Conservation (phyloP, 2,329 filamentous ascomycete genomes). For the Penicillium sp. region DNA sequence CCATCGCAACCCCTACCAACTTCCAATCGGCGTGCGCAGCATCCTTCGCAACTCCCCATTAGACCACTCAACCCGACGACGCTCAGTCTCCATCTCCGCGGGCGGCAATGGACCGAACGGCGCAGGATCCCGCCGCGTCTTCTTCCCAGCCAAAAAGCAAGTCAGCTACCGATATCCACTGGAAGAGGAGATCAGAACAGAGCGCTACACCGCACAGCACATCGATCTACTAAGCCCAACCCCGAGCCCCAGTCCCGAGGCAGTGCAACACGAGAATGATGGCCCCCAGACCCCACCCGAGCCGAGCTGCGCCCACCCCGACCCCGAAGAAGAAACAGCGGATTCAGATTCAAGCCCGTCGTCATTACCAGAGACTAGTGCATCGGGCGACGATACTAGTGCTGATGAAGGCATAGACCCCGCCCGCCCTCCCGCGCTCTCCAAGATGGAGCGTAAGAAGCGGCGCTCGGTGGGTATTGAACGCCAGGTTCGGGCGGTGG, state of each 20-base stretch:
- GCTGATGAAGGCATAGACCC: constrained; percentile 13
- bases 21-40: constrained; percentile 44
- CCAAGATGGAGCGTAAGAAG: constrained; percentile 36
- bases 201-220: constrained; percentile 54
- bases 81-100: constrained; percentile 40
- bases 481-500: constrained; percentile 40
- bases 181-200: constrained; percentile 58
- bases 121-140: constrained; percentile 35
- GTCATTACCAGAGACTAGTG: constrained; percentile 29
- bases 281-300: constrained; percentile 5
- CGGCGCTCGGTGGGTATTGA: constrained; percentile 32
- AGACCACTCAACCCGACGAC: constrained; percentile 31
- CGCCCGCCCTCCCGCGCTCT: constrained; percentile 9
- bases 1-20: constrained; percentile 37
- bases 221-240: constrained; percentile 53
- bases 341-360: constrained; percentile 30
- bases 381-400: constrained; percentile 33
- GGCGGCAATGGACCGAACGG: constrained; percentile 27
- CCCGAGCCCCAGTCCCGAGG: too few relatives aligned
- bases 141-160: constrained; percentile 55
- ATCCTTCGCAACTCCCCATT: constrained; percentile 49
- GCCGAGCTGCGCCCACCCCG: constrained; percentile 19
- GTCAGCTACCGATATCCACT: constrained; percentile 55
- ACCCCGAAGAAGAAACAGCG: constrained; percentile 13
- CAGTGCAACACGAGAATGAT: constrained; percentile 13